These are phyloP conservation scores for Talaromyces pinophilus DNA, from an alignment of 2,329 filamentous ascomycete species.

Conservation along the genomic window DNA sequence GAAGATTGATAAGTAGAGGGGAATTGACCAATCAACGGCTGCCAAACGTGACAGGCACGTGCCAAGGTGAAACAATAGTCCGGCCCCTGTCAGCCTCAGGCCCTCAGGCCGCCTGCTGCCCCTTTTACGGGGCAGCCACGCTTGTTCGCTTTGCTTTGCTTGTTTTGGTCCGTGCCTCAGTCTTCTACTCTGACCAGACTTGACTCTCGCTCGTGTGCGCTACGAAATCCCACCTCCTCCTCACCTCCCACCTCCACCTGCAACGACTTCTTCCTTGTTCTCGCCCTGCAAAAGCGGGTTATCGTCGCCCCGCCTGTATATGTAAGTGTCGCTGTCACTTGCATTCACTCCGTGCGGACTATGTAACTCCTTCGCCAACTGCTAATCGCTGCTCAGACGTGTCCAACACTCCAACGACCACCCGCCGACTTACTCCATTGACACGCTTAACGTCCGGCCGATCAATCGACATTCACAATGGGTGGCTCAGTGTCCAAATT, in stretches of 20 bases:
- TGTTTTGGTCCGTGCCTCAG: slow-evolving; percentile 10
- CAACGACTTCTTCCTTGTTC: neutral
- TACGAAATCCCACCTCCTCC: neutral
- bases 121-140: slow-evolving; percentile 1
- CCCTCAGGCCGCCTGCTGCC: neutral
- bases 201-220: neutral
- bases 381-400: neutral
- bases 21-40: neutral
- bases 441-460: slow-evolving; percentile 5
- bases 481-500: slow-evolving; percentile 92
- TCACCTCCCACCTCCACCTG: neutral
- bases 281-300: neutral
- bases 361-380: neutral
- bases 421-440: neutral
- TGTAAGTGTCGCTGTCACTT: neutral
- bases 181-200: neutral
- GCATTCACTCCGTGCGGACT: neutral
- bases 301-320: slow-evolving; percentile 5
- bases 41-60: neutral
- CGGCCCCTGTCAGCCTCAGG: slow-evolving; percentile 10
- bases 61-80: slow-evolving; percentile 8
- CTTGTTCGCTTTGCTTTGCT: neutral
- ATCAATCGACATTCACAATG: slow-evolving; percentile 60
- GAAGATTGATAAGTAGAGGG: too few relatives aligned
- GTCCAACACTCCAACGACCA: neutral